Conservation (phyloP, 2,329 filamentous ascomycete genomes). For the Penicillium polonicum region DNA sequence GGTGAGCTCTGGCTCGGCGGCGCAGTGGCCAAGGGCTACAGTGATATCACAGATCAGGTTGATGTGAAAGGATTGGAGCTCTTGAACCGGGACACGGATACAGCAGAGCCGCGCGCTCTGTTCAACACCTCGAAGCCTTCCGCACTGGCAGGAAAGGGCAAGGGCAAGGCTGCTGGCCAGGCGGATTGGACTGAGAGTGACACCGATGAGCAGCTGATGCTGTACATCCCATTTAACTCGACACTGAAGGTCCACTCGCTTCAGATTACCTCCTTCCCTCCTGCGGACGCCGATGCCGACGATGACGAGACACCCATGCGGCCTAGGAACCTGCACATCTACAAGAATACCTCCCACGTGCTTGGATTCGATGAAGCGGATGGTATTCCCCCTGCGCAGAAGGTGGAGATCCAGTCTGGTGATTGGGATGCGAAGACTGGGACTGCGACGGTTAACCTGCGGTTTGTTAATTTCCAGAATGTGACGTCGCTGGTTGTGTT, state of each 20-base stretch:
- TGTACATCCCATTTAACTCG: conserved; percentile 86
- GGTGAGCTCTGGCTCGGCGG: conserved; percentile 69
- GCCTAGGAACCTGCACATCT: conserved; percentile 80
- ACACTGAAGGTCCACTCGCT: conserved; percentile 84
- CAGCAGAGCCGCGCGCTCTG: conserved; percentile 69
- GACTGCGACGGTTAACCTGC: conserved; percentile 69
- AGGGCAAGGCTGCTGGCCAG: conserved; percentile 52
- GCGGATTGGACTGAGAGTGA: conserved; percentile 95
- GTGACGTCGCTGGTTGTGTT: conserved; percentile 84
- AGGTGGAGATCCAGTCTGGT: conserved; percentile 67
- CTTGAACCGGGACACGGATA: conserved; percentile 78
- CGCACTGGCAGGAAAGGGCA: conserved; percentile 49
- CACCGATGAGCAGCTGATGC: conserved; percentile 92
- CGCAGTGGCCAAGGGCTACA: conserved; percentile 74
- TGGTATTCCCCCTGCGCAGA: conserved; percentile 76
- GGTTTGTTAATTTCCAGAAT: conserved; percentile 97
- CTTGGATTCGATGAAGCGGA: conserved; percentile 95
- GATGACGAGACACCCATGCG: conserved; percentile 76
- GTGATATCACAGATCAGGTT: conserved; percentile 77
- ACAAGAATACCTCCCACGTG: conserved; percentile 83
- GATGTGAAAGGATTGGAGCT: conserved; percentile 80
- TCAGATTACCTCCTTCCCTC: conserved; percentile 79
- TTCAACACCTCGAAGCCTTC: conserved; percentile 70
- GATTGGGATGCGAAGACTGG: conserved; percentile 77
- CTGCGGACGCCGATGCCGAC: conserved; percentile 46